phyloP scores from a whole-genome alignment of 75 land plant species.

The Larix kaempferi region DNA sequence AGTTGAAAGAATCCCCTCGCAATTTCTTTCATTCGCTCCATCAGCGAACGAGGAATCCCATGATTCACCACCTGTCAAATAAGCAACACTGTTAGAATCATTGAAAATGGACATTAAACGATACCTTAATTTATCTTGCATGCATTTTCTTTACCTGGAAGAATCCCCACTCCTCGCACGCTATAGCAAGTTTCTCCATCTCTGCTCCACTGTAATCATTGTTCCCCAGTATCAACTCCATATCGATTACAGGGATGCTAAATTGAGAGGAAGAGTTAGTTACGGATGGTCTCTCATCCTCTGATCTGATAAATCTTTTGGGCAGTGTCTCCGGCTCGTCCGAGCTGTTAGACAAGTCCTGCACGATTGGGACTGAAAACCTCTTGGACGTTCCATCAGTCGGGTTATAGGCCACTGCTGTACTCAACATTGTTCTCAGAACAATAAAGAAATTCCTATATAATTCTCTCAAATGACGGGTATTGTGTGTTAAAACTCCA shows the following conservation, averaged over 20 bases:
- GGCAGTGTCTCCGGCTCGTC: too few relatives aligned
- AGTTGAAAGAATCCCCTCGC: slow-evolving; percentile 10
- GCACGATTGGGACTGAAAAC: too few relatives aligned
- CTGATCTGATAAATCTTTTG: too few relatives aligned
- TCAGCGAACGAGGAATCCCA: slow-evolving; percentile 4
- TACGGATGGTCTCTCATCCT: too few relatives aligned
- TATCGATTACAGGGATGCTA: slow-evolving; percentile 2
- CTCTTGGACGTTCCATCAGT: too few relatives aligned
- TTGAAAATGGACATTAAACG: neutral
- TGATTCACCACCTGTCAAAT: slow-evolving; percentile 13
- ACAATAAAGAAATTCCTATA: too few relatives aligned
- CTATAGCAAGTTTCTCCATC: neutral
- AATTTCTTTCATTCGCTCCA: slow-evolving; percentile 8
- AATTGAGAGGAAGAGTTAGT: too few relatives aligned
- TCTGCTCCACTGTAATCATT: neutral
- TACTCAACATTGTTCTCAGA: too few relatives aligned
- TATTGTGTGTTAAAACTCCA: too few relatives aligned
- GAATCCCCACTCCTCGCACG: slow-evolving; percentile 10
- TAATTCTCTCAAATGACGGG: too few relatives aligned
- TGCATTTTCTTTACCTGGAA: slow-evolving; percentile 2
- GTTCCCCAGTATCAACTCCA: neutral
- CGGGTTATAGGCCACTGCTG: too few relatives aligned
- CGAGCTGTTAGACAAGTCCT: too few relatives aligned
- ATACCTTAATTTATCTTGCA: neutral
- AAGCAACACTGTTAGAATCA: neutral